Conservation (phyloP, 2,329 filamentous ascomycete genomes). For the Cryphonectria radicalis region DNA sequence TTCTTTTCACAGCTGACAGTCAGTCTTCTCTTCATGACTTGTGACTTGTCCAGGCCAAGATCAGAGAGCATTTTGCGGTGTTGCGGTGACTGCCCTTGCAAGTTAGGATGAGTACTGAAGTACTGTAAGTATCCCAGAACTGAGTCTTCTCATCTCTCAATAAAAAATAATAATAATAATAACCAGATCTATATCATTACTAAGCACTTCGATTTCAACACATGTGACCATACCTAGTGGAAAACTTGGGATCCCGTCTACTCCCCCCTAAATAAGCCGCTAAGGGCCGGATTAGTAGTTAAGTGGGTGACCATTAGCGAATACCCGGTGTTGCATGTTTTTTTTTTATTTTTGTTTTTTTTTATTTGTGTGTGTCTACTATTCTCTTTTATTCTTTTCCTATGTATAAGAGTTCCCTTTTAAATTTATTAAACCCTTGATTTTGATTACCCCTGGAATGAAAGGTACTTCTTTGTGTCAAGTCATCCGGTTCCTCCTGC, state of each 20-base stretch:
- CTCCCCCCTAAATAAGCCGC: background rate
- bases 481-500: too few relatives aligned
- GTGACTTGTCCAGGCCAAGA: background rate
- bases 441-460: too few relatives aligned
- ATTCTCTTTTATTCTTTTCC: too few relatives aligned
- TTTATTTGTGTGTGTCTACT: too few relatives aligned
- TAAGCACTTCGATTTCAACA: background rate
- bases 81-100: background rate
- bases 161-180: background rate
- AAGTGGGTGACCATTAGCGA: background rate
- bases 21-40: background rate
- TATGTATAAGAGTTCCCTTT: too few relatives aligned
- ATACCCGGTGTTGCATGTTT: conserved; percentile 1
- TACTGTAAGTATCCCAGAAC: background rate
- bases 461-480: too few relatives aligned
- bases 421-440: too few relatives aligned
- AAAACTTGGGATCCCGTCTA: background rate
- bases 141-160: background rate
- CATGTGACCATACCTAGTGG: background rate
- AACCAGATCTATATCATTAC: background rate
- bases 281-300: background rate
- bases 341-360: background rate
- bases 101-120: background rate
- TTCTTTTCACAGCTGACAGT: conserved; percentile 3
- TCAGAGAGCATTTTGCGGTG: background rate